These are phyloP conservation scores for Agrocybe praecox DNA, from an alignment of 768 basidiomycete genomes.

Conservation along the genomic window DNA sequence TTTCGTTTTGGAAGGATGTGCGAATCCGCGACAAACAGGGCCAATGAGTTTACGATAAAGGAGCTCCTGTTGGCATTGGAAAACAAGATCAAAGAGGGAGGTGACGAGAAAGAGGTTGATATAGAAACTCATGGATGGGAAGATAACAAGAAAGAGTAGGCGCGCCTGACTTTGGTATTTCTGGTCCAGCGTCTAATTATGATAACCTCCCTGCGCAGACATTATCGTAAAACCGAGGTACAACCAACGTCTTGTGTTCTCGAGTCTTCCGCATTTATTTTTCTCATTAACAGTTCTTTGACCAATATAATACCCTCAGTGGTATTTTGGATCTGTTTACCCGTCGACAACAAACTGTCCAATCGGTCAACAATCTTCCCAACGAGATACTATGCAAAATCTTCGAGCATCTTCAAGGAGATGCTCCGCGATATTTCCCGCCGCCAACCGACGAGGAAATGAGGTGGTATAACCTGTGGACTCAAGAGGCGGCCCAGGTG, in stretches of 20 bases:
- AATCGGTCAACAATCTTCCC: background rate
- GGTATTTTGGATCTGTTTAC: background rate
- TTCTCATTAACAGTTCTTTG: background rate
- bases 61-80: background rate
- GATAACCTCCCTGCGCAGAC: background rate
- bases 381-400: background rate
- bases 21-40: background rate
- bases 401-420: background rate
- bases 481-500: background rate
- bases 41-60: background rate
- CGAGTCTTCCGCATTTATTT: no score
- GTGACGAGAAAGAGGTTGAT: background rate
- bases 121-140: background rate
- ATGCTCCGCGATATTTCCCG: background rate
- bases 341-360: background rate
- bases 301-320: background rate
- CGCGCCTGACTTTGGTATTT: background rate
- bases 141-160: background rate
- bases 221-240: background rate
- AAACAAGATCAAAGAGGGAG: background rate
- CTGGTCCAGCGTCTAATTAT: background rate
- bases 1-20: no score
- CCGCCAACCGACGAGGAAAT: background rate
- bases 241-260: background rate
- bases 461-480: background rate